Conservation (phyloP, 2,329 filamentous ascomycete genomes). For the Alternaria hordeiaustralica region DNA sequence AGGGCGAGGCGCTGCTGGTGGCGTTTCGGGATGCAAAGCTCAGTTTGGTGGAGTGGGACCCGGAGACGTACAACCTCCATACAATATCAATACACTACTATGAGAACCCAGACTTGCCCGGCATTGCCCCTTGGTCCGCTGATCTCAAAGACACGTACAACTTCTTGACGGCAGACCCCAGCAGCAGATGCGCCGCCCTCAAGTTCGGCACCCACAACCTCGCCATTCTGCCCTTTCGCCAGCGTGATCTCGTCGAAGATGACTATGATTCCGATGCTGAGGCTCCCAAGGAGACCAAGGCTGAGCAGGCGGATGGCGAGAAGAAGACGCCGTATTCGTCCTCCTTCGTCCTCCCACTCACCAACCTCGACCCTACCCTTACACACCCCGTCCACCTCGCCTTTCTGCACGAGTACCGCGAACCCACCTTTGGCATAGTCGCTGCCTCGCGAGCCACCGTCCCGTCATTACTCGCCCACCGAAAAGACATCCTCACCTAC, state of each 20-base stretch:
- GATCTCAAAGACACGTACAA: conserved; percentile 78
- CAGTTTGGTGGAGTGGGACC: conserved; percentile 92
- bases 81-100: conserved; percentile 98
- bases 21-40: conserved; percentile 91
- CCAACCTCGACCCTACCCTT: conserved; percentile 84
- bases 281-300: conserved; percentile 51
- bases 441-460: conserved; percentile 78
- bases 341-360: conserved; percentile 91
- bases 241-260: conserved; percentile 85
- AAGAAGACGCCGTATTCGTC: conserved; percentile 76
- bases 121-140: conserved; percentile 77
- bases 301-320: conserved; percentile 43
- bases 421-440: conserved; percentile 94
- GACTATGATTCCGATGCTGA: conserved; percentile 87
- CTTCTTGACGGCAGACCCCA: conserved; percentile 85
- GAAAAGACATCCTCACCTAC: conserved; percentile 86
- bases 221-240: conserved; percentile 91
- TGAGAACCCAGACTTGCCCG: conserved; percentile 87
- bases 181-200: conserved; percentile 89
- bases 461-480: conserved; percentile 72
- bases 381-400: conserved; percentile 89
- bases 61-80: conserved; percentile 75
- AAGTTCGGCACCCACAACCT: conserved; percentile 89
- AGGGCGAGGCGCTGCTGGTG: conserved; percentile 82
- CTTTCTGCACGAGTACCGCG: conserved; percentile 95